phyloP scores from a whole-genome alignment of 768 basidiomycete species.

The Naganishia vishniacii region DNA sequence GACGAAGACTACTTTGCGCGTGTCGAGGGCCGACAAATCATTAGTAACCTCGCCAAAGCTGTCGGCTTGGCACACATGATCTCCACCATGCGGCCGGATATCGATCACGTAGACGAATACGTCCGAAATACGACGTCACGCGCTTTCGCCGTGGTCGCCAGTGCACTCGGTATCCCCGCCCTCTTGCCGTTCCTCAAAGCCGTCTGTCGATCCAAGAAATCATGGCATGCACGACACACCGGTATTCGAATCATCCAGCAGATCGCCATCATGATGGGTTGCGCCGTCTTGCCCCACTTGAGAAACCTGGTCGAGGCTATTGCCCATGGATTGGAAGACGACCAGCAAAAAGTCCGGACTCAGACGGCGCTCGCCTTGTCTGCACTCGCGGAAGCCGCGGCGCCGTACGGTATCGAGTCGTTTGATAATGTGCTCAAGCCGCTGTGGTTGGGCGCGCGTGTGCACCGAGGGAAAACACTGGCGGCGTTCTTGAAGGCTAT shows the following conservation, averaged over 20 bases:
- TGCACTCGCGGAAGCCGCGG: slow-evolving; percentile 91
- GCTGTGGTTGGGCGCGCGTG: slow-evolving; percentile 85
- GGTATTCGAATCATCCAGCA: slow-evolving; percentile 99
- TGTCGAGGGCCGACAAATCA: slow-evolving; percentile 98
- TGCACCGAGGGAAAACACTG: slow-evolving; percentile 89
- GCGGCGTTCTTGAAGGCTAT: slow-evolving; percentile 96
- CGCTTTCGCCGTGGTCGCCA: slow-evolving; percentile 97
- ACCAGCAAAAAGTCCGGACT: slow-evolving; percentile 91
- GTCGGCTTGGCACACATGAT: slow-evolving; percentile 99
- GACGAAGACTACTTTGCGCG: slow-evolving; percentile 80
- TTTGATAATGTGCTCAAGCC: slow-evolving; percentile 96
- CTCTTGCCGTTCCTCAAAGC: slow-evolving; percentile 97
- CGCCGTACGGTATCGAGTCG: slow-evolving; percentile 98
- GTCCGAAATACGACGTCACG: slow-evolving; percentile 98
- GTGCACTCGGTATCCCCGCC: slow-evolving; percentile 94
- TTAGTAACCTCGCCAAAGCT: slow-evolving; percentile 95
- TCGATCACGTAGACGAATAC: slow-evolving; percentile 98
- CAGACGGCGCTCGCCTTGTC: slow-evolving; percentile 91
- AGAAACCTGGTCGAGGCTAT: slow-evolving; percentile 95
- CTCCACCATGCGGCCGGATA: slow-evolving; percentile 99
- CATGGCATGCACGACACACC: slow-evolving; percentile 98
- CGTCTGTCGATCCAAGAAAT: slow-evolving; percentile 97
- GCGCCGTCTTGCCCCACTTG: slow-evolving; percentile 92
- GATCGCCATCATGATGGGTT: slow-evolving; percentile 99
- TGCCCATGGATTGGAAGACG: slow-evolving; percentile 83